These are phyloP conservation scores for Aspergillus udagawae DNA, from an alignment of 2,329 filamentous ascomycete genomes.

Conservation along the genomic window DNA sequence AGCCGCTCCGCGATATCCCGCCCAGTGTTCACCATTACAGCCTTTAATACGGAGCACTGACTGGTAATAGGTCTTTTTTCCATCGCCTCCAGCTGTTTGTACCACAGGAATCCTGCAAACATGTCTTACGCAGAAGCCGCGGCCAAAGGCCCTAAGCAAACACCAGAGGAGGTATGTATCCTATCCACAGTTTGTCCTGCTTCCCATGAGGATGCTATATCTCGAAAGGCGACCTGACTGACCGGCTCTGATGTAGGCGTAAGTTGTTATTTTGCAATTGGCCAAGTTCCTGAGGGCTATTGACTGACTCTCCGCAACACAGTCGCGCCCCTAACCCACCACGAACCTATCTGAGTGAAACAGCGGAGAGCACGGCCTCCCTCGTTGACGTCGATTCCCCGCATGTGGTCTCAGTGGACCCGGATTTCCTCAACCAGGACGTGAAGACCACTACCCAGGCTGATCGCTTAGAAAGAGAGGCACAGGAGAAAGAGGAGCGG, in stretches of 20 bases:
- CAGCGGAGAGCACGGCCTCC: conserved; percentile 37
- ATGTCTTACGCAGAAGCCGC: conserved; percentile 50
- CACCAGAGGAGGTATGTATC: conserved; percentile 43
- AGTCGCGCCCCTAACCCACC: conserved; percentile 42
- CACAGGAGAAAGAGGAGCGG: conserved; percentile 22
- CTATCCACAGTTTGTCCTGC: not conserved
- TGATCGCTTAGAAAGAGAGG: conserved; percentile 39
- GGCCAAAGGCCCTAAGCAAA: conserved; percentile 45
- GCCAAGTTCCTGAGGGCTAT: not conserved
- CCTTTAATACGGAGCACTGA: not conserved
- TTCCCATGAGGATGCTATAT: not conserved
- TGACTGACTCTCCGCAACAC: not conserved
- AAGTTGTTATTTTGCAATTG: conserved; percentile 18
- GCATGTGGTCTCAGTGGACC: conserved; percentile 41
- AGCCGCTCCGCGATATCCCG: not conserved
- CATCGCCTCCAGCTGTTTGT: not conserved
- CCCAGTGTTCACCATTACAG: not conserved
- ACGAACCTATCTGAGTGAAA: conserved; percentile 36
- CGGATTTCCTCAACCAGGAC: conserved; percentile 39
- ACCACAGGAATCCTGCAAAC: conserved; percentile 3
- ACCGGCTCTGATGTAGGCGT: conserved; percentile 28
- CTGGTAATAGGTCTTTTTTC: not conserved
- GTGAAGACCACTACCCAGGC: conserved; percentile 46
- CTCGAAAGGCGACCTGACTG: conserved; percentile 9
- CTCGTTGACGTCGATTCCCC: conserved; percentile 47